Evolutionary conservation across 2,329 filamentous ascomycete species (phyloP), one percentile per base, ranked within the genome.

Genomic region (Penicillium sp.): DNA sequence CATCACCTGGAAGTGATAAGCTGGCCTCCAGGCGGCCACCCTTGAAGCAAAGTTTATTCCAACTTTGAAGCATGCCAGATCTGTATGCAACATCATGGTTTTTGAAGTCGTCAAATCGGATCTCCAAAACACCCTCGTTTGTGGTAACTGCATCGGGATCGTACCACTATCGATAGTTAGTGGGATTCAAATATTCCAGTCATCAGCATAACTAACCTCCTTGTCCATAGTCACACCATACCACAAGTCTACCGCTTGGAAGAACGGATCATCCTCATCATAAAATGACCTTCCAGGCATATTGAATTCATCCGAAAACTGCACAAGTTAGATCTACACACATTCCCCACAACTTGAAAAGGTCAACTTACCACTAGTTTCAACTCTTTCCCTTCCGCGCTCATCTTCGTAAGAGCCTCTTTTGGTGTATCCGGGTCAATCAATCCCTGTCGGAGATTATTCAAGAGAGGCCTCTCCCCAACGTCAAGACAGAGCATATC

Each of bases 291-390:
- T 81, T 19, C 87, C 87, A 49, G 83, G 80, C 2, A 73, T 81
- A 61, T 89, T 89, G 72, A 91, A 91, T 67, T 91, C 88, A 68
- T 91, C 88, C 3, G 87, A 90, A 67, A 88, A 89, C 79, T 85
- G 59, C 27, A 31, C 62, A 67, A 13, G 10, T 58, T 27, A 25
- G 16, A 21, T 4, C 3, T 14, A 11, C 2, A 16, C 9, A 11
- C 1, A 19, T 23, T 9, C 9, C 3, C 39, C 4, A 9, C 1
- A 39, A 19, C 1, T 19, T 11, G 35, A 3, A 21, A 16, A 10
- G 11, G 29, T 8, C 2, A 6, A 75, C 78, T 63, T 71, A 86
- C 84, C 64, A 88, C 87, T 35, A 91, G 77, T 35, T 84, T 81
- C 74, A 87, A 82, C 19, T 81, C 83, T 55, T 83, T 84, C 11